Evolutionary conservation across 2,329 filamentous ascomycete genomes (phyloP).

Genomic region (Blumeriella jaapii): DNA sequence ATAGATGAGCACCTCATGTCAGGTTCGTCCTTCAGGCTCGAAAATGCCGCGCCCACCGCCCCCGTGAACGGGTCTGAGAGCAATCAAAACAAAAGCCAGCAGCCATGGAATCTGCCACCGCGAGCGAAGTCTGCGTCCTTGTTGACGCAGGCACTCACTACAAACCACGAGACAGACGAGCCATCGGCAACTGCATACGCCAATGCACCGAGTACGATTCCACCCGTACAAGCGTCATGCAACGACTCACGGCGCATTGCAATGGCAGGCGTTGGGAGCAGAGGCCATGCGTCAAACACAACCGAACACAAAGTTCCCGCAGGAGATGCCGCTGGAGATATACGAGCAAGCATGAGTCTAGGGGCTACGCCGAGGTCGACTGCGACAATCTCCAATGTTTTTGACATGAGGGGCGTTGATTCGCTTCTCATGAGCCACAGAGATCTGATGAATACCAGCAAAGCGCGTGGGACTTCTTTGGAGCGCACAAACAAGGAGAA

Average conservation of each 20-base stretch:
- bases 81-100: conserved; percentile 15
- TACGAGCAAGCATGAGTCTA: conserved; percentile 10
- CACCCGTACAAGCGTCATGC: not conserved
- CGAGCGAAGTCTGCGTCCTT: conserved; percentile 20
- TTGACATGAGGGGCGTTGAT: conserved; percentile 28
- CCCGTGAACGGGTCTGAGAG: conserved; percentile 22
- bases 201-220: not conserved
- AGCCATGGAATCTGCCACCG: conserved; percentile 11
- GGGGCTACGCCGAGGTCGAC: conserved; percentile 12
- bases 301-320: conserved; percentile 13
- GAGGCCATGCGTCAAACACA: conserved; percentile 4
- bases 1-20: conserved; percentile 29
- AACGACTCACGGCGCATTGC: conserved; percentile 13
- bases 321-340: conserved; percentile 2
- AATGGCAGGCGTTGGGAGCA: conserved; percentile 5
- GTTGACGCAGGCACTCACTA: conserved; percentile 23
- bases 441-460: conserved; percentile 25
- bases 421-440: conserved; percentile 28
- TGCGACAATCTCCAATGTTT: conserved; percentile 11
- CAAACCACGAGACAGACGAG: conserved; percentile 14
- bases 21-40: conserved; percentile 24
- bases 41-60: conserved; percentile 26
- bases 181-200: not conserved
- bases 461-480: conserved; percentile 30
- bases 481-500: conserved; percentile 34